Evolutionary conservation across 306 rosid genomes (phyloP).

Genomic region (Mimosa pudica): DNA sequence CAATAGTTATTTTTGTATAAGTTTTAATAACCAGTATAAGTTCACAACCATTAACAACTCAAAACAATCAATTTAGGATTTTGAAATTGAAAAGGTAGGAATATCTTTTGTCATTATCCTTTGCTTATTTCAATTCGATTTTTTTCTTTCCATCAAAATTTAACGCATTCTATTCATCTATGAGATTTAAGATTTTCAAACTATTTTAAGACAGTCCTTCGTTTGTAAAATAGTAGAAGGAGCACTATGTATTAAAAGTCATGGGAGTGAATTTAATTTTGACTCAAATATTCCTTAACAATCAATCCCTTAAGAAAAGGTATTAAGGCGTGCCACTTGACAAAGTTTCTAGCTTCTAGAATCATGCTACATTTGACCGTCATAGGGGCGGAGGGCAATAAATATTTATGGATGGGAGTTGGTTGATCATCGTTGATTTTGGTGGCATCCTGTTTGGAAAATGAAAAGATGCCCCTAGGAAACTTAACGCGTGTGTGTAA

Average conservation of each 20-base stretch:
- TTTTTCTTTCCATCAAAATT: too few relatives aligned
- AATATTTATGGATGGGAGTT: background rate
- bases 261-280: background rate
- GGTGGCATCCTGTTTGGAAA: background rate
- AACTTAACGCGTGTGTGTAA: too few relatives aligned
- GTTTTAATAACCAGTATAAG: too few relatives aligned
- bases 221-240: background rate
- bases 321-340: too few relatives aligned
- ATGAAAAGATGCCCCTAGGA: background rate
- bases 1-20: too few relatives aligned
- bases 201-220: background rate
- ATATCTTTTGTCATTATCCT: too few relatives aligned
- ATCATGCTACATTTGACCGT: background rate
- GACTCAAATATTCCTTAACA: background rate
- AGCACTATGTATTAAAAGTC: too few relatives aligned
- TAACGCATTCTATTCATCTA: too few relatives aligned
- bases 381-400: background rate
- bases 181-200: background rate
- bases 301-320: background rate
- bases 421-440: background rate
- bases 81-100: too few relatives aligned
- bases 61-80: too few relatives aligned
- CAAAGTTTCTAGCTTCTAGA: background rate
- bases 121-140: too few relatives aligned
- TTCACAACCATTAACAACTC: too few relatives aligned